Percentiles rank a stretch among this genome's conserved stretches.
Conservation (phyloP, 805 yeast genomes). For the Groenewaldozyma salmanticensis region DNA sequence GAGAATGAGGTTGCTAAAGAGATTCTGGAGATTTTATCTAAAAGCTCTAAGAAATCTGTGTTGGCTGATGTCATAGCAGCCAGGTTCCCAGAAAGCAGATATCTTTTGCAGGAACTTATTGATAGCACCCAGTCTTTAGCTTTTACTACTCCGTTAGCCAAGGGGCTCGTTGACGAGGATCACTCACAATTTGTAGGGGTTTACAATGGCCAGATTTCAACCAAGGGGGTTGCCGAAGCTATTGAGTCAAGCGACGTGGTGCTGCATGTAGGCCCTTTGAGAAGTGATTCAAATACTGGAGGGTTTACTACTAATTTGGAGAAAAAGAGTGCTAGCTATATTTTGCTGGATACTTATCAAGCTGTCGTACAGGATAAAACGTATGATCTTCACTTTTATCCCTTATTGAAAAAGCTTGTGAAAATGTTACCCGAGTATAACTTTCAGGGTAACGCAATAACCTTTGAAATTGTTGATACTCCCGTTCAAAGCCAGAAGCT, state of each 20-base stretch:
- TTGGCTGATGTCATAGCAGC: slow-evolving; percentile 63
- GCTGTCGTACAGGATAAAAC: slow-evolving; percentile 37
- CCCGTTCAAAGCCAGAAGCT: slow-evolving; percentile 33
- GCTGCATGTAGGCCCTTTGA: slow-evolving; percentile 57
- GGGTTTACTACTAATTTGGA: slow-evolving; percentile 44
- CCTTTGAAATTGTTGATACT: slow-evolving; percentile 9
- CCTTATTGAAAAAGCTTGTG: slow-evolving; percentile 40
- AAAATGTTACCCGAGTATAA: slow-evolving; percentile 18
- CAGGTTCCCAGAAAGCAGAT: slow-evolving; percentile 34
- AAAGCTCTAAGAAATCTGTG: slow-evolving; percentile 50
- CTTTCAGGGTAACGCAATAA: slow-evolving; percentile 13
- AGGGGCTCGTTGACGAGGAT: slow-evolving; percentile 66
- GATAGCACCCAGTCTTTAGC: slow-evolving; percentile 42
- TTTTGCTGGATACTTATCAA: slow-evolving; percentile 46
- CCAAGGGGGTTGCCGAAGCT: slow-evolving; percentile 37
- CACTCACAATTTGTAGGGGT: slow-evolving; percentile 56
- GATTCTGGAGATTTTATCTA: slow-evolving; percentile 43
- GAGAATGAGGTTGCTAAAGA: slow-evolving; percentile 32
- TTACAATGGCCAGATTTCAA: slow-evolving; percentile 55
- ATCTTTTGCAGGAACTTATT: slow-evolving; percentile 39
- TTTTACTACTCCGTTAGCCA: slow-evolving; percentile 58
- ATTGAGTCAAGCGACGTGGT: slow-evolving; percentile 55
- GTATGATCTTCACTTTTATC: slow-evolving; percentile 38
- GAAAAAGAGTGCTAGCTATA: slow-evolving; percentile 19
- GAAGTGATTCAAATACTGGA: slow-evolving; percentile 64